Evolutionary conservation across 495 filamentous ascomycete genomes (phyloP).

Genomic region (Gamarada debralockiae): DNA sequence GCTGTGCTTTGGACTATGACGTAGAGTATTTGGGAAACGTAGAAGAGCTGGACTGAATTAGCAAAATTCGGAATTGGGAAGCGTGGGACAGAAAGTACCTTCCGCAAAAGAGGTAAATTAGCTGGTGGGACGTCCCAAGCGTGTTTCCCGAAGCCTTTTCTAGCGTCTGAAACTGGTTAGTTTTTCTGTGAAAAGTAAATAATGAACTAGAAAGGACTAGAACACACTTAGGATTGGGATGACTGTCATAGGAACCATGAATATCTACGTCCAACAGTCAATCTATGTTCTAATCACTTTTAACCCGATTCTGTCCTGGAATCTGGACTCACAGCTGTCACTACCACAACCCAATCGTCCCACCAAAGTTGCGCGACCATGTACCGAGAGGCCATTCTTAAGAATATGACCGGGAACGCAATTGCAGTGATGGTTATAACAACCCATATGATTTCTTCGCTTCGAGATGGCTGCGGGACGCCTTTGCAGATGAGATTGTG

Average conservation of each 20-base stretch:
- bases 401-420: slow-evolving; percentile 1
- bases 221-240: slow-evolving; percentile 1
- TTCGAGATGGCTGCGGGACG: not conserved
- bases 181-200: not conserved
- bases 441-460: not conserved
- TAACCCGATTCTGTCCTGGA: not conserved
- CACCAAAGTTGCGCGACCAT: slow-evolving; percentile 9
- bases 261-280: too few relatives aligned
- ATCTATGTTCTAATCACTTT: too few relatives aligned
- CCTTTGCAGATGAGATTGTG: not conserved
- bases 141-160: slow-evolving; percentile 16
- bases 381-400: slow-evolving; percentile 10
- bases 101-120: not conserved
- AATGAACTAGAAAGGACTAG: not conserved
- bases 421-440: not conserved
- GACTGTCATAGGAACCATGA: slow-evolving; percentile 4
- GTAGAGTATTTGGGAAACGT: slow-evolving; percentile 34
- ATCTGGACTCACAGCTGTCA: not conserved
- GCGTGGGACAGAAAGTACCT: not conserved
- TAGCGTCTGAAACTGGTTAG: not conserved
- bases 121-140: slow-evolving; percentile 13
- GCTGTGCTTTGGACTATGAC: slow-evolving; percentile 34
- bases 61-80: not conserved
- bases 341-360: slow-evolving; percentile 10
- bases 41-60: slow-evolving; percentile 15